A percentile compares a stretch with the other conserved stretches of the same genome.
Evolutionary conservation across 352 stramenopile species (phyloP).

Genomic region (Globisporangium spinosum): DNA sequence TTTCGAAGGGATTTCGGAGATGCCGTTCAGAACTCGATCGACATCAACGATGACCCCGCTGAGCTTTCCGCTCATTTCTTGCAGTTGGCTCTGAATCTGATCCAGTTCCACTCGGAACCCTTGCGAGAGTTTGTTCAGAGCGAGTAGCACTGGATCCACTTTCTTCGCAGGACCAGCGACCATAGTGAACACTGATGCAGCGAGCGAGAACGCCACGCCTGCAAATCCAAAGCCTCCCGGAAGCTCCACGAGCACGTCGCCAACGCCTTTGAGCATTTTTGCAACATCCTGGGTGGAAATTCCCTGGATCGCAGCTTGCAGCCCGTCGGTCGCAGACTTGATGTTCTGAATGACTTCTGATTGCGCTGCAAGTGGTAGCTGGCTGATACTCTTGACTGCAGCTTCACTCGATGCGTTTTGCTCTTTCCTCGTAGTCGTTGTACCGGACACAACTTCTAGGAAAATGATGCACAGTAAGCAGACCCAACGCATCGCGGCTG

Average conservation of each 20-base stretch:
- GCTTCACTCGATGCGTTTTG: constrained; percentile 1
- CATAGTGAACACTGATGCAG: constrained; percentile 32
- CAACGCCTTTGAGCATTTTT: constrained; percentile 37
- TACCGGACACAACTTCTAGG: not conserved
- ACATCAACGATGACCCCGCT: constrained; percentile 30
- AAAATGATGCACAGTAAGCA: not conserved
- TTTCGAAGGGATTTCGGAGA: constrained; percentile 37
- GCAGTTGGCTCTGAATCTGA: constrained; percentile 27
- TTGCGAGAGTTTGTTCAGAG: constrained; percentile 26
- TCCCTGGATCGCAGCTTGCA: constrained; percentile 36
- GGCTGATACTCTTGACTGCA: constrained; percentile 26
- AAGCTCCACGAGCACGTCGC: constrained; percentile 32
- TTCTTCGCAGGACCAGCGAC: constrained; percentile 1
- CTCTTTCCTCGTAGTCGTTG: not conserved
- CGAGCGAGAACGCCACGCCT: constrained; percentile 45
- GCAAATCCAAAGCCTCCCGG: constrained; percentile 31
- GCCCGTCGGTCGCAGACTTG: constrained; percentile 40
- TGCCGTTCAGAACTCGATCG: constrained; percentile 30
- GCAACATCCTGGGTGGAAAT: constrained; percentile 26
- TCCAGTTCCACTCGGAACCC: constrained; percentile 27
- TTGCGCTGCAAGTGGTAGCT: constrained; percentile 12
- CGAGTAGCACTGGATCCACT: constrained; percentile 31
- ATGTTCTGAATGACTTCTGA: constrained; percentile 25
- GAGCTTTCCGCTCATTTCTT: constrained; percentile 25
- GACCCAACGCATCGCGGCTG: constrained; percentile 10